phyloP scores from a whole-genome alignment of 805 yeast genomes.

The Yarrowia keelungensis region DNA sequence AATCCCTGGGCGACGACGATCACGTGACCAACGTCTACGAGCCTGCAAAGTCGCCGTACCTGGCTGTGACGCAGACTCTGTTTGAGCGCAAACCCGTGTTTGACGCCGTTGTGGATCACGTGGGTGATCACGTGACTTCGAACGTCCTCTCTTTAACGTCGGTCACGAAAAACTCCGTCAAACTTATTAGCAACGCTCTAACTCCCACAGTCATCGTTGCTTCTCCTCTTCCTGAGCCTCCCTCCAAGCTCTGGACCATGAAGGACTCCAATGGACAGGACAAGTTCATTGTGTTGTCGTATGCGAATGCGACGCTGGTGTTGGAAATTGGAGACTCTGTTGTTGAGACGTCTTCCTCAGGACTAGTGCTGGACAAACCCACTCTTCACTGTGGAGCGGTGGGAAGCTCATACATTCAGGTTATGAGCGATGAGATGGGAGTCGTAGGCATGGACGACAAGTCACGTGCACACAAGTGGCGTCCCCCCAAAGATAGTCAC shows the following conservation, averaged over 20 bases:
- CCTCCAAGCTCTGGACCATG: conserved; percentile 71
- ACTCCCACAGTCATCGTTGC: conserved; percentile 65
- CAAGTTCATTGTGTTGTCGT: conserved; percentile 69
- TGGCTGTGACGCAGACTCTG: conserved; percentile 29
- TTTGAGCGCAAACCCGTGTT: conserved; percentile 40
- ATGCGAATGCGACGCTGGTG: conserved; percentile 71
- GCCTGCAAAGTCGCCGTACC: neutral
- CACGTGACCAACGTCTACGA: conserved; percentile 43
- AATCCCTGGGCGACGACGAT: conserved; percentile 68
- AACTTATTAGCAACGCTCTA: conserved; percentile 46
- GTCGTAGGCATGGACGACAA: neutral
- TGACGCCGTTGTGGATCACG: conserved; percentile 61
- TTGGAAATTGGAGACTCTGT: conserved; percentile 80
- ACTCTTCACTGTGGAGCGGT: conserved; percentile 76
- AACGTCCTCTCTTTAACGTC: neutral
- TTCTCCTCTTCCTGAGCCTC: conserved; percentile 73
- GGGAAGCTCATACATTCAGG: conserved; percentile 60
- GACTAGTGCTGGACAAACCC: conserved; percentile 60
- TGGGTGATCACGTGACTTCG: conserved; percentile 20
- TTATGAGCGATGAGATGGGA: neutral
- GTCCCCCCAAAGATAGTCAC: conserved; percentile 73
- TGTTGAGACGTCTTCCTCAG: conserved; percentile 73
- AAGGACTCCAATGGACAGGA: conserved; percentile 54
- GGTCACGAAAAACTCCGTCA: conserved; percentile 42
- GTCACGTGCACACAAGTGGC: neutral